phyloP scores from a whole-genome alignment of 1,139 yeast species.

The Pneumocystis wakefieldiae region DNA sequence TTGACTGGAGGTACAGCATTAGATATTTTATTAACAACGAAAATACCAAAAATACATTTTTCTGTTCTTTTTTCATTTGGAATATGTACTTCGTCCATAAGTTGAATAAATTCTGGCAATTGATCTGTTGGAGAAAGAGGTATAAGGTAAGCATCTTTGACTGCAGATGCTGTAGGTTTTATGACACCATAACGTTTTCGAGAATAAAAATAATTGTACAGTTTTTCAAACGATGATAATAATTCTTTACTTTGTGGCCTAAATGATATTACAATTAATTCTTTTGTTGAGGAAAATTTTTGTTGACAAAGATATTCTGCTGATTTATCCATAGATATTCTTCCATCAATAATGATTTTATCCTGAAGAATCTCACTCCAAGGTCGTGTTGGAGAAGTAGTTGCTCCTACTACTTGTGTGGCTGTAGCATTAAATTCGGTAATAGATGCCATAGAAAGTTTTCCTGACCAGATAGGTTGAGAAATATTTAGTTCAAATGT shows the following conservation, averaged over 20 bases:
- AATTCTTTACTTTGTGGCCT: slow-evolving; percentile 17
- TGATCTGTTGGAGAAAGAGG: slow-evolving; percentile 26
- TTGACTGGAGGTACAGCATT: slow-evolving; percentile 19
- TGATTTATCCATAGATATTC: slow-evolving; percentile 41
- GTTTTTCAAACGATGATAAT: slow-evolving; percentile 29
- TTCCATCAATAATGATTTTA: slow-evolving; percentile 41
- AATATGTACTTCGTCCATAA: slow-evolving; percentile 11
- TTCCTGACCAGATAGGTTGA: slow-evolving; percentile 39
- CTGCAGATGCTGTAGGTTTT: slow-evolving; percentile 32
- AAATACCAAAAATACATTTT: slow-evolving; percentile 32
- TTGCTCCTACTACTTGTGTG: slow-evolving; percentile 32
- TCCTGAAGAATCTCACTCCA: slow-evolving; percentile 15
- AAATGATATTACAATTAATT: slow-evolving; percentile 37
- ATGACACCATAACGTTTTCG: slow-evolving; percentile 50
- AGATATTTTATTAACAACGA: slow-evolving; percentile 31
- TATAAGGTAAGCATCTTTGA: slow-evolving; percentile 53
- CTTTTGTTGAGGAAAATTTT: slow-evolving; percentile 35
- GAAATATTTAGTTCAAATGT: slow-evolving; percentile 19
- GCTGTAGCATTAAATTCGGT: slow-evolving; percentile 35
- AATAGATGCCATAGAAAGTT: slow-evolving; percentile 40
- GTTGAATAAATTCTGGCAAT: slow-evolving; percentile 21
- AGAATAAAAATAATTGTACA: slow-evolving; percentile 39
- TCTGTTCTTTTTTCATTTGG: slow-evolving; percentile 13
- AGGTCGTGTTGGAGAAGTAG: slow-evolving; percentile 14
- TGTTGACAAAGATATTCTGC: slow-evolving; percentile 35